phyloP scores from a whole-genome alignment of 768 basidiomycete genomes.

The Hysterangium stoloniferum region DNA sequence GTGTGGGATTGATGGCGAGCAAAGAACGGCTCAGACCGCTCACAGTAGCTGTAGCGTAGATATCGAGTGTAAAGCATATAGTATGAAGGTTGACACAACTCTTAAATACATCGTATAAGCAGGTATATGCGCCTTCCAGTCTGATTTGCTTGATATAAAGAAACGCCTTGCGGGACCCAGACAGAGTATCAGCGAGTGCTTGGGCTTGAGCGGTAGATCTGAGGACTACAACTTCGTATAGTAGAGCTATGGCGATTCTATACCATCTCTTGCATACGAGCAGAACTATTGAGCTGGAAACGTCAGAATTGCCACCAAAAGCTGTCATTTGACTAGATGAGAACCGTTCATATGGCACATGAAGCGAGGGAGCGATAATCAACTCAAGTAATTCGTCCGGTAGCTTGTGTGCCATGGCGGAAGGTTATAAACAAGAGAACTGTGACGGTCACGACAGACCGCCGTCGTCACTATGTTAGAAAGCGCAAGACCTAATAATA shows the following conservation, averaged over 20 bases:
- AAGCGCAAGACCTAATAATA: no score
- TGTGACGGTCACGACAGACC: no score
- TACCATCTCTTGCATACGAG: slow-evolving; percentile 44
- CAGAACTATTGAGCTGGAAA: slow-evolving; percentile 33
- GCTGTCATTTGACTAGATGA: background rate
- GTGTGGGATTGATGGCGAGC: background rate
- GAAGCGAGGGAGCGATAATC: background rate
- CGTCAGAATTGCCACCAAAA: slow-evolving; percentile 3
- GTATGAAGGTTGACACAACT: background rate
- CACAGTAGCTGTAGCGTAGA: background rate
- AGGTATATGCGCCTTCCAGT: slow-evolving; percentile 1
- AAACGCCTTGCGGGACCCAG: slow-evolving; percentile 30
- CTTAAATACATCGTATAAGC: slow-evolving; percentile 1
- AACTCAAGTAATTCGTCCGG: background rate
- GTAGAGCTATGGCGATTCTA: slow-evolving; percentile 49
- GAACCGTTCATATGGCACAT: background rate
- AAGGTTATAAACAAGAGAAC: no score
- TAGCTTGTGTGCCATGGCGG: background rate
- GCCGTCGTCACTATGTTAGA: no score
- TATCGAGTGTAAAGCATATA: background rate
- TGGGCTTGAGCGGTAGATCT: slow-evolving; percentile 32
- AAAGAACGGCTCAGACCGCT: background rate
- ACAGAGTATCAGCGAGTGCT: slow-evolving; percentile 31
- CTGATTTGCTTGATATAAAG: slow-evolving; percentile 2
- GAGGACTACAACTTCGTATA: slow-evolving; percentile 47